Evolutionary conservation across 805 yeast genomes (phyloP).

Genomic region (Lipomyces yamanashiensis): DNA sequence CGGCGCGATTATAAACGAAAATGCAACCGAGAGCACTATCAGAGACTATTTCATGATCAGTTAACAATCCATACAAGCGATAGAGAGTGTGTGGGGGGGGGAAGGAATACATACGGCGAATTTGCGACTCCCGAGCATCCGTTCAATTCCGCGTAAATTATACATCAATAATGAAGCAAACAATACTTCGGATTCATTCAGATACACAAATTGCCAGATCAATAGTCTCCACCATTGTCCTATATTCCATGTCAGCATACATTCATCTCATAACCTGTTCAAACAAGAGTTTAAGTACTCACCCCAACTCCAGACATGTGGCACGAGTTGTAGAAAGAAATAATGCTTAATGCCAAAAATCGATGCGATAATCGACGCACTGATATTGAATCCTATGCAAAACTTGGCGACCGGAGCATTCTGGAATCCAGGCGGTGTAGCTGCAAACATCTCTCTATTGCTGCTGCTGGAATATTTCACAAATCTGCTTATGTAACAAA

Average conservation of each 20-base stretch:
- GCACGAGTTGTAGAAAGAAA: slow-evolving; percentile 44
- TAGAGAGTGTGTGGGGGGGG: not conserved
- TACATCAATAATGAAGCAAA: slow-evolving; percentile 47
- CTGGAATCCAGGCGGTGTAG: slow-evolving; percentile 48
- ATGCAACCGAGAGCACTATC: slow-evolving; percentile 37
- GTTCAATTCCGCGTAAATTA: slow-evolving; percentile 48
- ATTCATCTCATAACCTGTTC: not conserved
- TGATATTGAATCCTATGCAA: slow-evolving; percentile 38
- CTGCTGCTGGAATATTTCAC: not conserved
- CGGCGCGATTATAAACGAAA: slow-evolving; percentile 38
- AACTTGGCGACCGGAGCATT: slow-evolving; percentile 47
- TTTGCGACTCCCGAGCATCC: slow-evolving; percentile 48
- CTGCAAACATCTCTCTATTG: slow-evolving; percentile 42
- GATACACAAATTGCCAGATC: slow-evolving; percentile 42
- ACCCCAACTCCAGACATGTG: slow-evolving; percentile 46
- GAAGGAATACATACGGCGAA: slow-evolving; percentile 45
- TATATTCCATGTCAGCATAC: slow-evolving; percentile 19
- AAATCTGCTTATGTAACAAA: not conserved
- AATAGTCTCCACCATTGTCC: slow-evolving; percentile 48
- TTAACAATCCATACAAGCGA: not conserved
- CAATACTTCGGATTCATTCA: slow-evolving; percentile 48
- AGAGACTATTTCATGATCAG: slow-evolving; percentile 21
- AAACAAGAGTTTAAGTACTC: slow-evolving; percentile 10
- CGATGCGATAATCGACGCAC: slow-evolving; percentile 46
- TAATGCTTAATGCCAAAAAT: slow-evolving; percentile 48